Evolutionary conservation across 805 yeast species (phyloP).

Genomic region (Lipomyces kockii): DNA sequence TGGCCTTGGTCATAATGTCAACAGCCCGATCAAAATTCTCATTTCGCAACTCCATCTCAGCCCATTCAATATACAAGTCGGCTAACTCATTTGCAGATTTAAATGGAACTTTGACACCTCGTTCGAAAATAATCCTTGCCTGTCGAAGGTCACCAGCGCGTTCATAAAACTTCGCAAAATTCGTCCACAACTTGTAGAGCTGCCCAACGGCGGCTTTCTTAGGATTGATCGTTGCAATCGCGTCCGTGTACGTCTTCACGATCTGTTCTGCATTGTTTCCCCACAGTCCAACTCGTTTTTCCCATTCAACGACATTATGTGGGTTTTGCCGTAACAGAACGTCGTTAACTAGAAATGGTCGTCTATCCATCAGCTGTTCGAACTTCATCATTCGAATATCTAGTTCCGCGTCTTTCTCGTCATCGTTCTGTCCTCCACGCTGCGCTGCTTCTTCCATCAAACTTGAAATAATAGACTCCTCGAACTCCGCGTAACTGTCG

Average conservation of each 20-base stretch:
- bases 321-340: slow-evolving; percentile 65
- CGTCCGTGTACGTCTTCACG: slow-evolving; percentile 63
- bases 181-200: slow-evolving; percentile 68
- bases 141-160: slow-evolving; percentile 57
- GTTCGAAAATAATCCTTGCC: slow-evolving; percentile 65
- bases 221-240: slow-evolving; percentile 70
- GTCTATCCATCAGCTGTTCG: slow-evolving; percentile 59
- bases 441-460: slow-evolving; percentile 42
- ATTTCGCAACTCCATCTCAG: slow-evolving; percentile 61
- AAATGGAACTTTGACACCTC: slow-evolving; percentile 74
- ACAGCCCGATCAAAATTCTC: slow-evolving; percentile 55
- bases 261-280: slow-evolving; percentile 51
- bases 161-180: slow-evolving; percentile 69
- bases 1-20: slow-evolving; percentile 51
- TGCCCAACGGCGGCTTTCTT: slow-evolving; percentile 48
- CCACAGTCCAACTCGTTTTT: slow-evolving; percentile 58
- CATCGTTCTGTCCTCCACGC: slow-evolving; percentile 19
- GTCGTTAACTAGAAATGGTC: slow-evolving; percentile 67
- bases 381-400: slow-evolving; percentile 55
- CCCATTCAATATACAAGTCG: slow-evolving; percentile 75
- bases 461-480: slow-evolving; percentile 54
- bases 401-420: slow-evolving; percentile 45
- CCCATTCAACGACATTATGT: slow-evolving; percentile 71
- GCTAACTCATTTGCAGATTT: slow-evolving; percentile 65
- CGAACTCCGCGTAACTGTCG: slow-evolving; percentile 65